Evolutionary conservation across 1,139 yeast genomes (phyloP), one percentile per base, ranked within the genome.

Genomic region (Saccharomyces hybrid): DNA sequence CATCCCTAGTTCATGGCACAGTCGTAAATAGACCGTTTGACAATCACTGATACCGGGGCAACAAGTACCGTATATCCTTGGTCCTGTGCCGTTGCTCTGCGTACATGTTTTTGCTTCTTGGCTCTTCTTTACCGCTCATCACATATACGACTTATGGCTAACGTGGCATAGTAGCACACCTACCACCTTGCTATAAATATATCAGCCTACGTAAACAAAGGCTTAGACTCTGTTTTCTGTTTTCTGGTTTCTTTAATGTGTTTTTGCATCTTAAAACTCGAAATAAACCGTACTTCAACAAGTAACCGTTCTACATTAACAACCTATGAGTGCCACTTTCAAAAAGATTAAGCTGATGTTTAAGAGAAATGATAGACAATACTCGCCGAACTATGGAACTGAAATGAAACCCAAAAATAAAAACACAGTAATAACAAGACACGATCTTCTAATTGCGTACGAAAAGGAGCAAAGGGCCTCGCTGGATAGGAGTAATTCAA

Each of bases 381-480:
- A 38, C 19, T 21, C 8, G 12, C 44, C 16, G 19, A 38, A 19
- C 26, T 38, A 38, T 4, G 24, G 44, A 16, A 24, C 44, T 12
- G 44, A 38, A 19, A 38, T 38, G n/a, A 38, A 38, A 38, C 14
- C 44, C 11, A 38, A 16, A 38, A 38, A 38, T 38, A 38, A 38
- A 19, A 38, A 50, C 14, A 24, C 48, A 2, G 49, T 50, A 7
- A 31, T 50, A 19, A 50, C 52, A 29, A 50, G 52, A 24, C 52
- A 50, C 11, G 52, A 50, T 24, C 42, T 50, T 4, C 48, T 50
- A 5, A 38, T 38, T 9, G 44, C 44, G n/a, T n/a, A 38, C 24
- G 44, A 38, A 38, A 38, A 12, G n/a, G 21, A 38, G 19, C 44
- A 38, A 38, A 38, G 44, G 44, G 44, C 44, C 4, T 38, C 44